phyloP scores from a whole-genome alignment of 164 flowering plant genomes.

The Vitis rupestris region DNA sequence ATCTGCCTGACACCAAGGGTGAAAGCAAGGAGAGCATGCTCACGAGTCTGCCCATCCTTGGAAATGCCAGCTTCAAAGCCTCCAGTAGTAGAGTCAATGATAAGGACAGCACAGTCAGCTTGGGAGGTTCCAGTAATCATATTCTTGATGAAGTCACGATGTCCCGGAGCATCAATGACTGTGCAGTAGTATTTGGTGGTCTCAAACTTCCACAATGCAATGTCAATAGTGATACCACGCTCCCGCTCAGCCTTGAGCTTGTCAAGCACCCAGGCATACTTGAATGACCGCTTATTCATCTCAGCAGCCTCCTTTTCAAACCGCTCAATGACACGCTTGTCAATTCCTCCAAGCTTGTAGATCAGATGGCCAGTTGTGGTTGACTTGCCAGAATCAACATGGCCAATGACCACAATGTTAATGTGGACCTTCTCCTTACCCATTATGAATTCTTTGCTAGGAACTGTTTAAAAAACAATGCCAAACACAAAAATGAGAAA shows the following conservation, averaged over 20 bases:
- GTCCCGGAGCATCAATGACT: conserved; percentile 59
- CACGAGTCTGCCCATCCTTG: conserved; percentile 63
- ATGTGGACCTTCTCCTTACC: conserved; percentile 68
- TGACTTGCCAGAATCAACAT: conserved; percentile 51
- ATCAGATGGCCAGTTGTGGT: conserved; percentile 25
- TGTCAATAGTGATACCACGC: conserved; percentile 60
- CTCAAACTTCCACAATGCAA: conserved; percentile 56
- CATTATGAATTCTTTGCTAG: conserved; percentile 20
- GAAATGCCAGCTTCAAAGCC: conserved; percentile 60
- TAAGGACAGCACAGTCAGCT: conserved; percentile 65
- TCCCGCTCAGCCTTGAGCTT: conserved; percentile 65
- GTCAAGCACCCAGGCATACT: conserved; percentile 65
- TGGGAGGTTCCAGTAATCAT: conserved; percentile 68
- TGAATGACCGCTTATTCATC: conserved; percentile 64
- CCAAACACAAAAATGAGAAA: background rate
- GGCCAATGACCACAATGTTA: conserved; percentile 66
- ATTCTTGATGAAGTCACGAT: conserved; percentile 59
- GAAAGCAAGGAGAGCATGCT: conserved; percentile 56
- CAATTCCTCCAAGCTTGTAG: conserved; percentile 38
- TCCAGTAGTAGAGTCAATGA: conserved; percentile 61
- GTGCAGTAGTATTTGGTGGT: conserved; percentile 62
- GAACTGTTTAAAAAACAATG: background rate
- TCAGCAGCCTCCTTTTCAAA: conserved; percentile 27
- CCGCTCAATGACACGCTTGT: conserved; percentile 33
- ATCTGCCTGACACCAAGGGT: conserved; percentile 59